phyloP scores from a whole-genome alignment of 2,329 filamentous ascomycete species.

The Diplodia intermedia region DNA sequence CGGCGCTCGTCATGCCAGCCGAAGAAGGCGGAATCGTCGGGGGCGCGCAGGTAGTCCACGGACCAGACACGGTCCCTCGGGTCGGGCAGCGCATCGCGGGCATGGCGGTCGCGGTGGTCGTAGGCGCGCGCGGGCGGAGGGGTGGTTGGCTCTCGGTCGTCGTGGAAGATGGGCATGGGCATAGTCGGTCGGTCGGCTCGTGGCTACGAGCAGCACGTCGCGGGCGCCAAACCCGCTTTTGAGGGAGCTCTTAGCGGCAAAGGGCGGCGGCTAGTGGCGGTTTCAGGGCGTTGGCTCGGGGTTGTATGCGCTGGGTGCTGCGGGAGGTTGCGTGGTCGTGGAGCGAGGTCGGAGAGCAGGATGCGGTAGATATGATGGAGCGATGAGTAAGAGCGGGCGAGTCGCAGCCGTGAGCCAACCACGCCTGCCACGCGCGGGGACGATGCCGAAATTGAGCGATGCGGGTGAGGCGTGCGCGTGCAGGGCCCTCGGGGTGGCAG shows the following conservation, averaged over 20 bases:
- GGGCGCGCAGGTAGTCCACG: neutral
- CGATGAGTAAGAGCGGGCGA: slow-evolving; percentile 23
- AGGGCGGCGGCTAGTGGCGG: neutral
- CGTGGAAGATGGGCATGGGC: slow-evolving; percentile 50
- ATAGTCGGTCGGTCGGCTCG: slow-evolving; percentile 17
- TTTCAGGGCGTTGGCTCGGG: neutral
- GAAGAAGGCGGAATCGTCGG: neutral
- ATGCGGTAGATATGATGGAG: neutral
- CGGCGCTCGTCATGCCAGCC: slow-evolving; percentile 14
- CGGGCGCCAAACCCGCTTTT: slow-evolving; percentile 4
- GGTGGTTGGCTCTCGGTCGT: slow-evolving; percentile 2
- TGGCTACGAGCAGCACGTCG: slow-evolving; percentile 25
- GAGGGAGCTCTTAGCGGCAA: neutral
- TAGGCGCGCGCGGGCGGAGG: neutral
- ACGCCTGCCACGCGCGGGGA: neutral
- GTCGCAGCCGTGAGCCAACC: neutral
- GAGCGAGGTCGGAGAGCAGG: slow-evolving; percentile 19
- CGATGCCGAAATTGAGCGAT: neutral
- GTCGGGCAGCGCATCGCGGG: neutral
- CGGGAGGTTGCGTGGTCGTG: neutral
- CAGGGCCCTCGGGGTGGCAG: neutral
- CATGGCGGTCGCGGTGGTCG: neutral
- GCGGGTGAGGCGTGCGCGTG: neutral
- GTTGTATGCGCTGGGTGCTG: neutral
- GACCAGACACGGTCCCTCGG: slow-evolving; percentile 8